Conservation (phyloP, 1,284 basidiomycete species). For the Apiotrichum montevideense region DNA sequence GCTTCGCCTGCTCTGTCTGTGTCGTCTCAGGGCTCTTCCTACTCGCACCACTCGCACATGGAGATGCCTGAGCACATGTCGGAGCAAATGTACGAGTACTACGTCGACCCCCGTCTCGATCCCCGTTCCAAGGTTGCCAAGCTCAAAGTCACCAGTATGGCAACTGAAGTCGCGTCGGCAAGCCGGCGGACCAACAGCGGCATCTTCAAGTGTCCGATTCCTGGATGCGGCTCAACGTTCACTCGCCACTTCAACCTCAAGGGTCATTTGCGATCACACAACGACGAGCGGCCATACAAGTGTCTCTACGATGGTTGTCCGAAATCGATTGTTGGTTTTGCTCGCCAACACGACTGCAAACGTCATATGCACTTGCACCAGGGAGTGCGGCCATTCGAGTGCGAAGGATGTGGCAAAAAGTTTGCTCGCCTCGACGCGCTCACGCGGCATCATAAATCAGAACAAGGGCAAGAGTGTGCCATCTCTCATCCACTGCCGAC, state of each 20-base stretch:
- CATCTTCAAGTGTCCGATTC: conserved; percentile 81
- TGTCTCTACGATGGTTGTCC: conserved; percentile 89
- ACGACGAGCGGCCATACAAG: conserved; percentile 87
- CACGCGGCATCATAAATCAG: conserved; percentile 55
- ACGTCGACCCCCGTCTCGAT: background rate
- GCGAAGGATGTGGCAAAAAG: conserved; percentile 86
- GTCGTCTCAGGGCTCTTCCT: conserved; percentile 39
- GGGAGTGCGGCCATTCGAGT: conserved; percentile 76
- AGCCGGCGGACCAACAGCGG: conserved; percentile 84
- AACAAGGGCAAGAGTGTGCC: conserved; percentile 47
- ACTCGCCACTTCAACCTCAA: conserved; percentile 58
- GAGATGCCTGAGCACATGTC: conserved; percentile 33
- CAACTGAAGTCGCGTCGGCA: conserved; percentile 87
- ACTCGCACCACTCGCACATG: conserved; percentile 34
- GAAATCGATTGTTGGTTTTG: conserved; percentile 66
- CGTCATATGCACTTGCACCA: conserved; percentile 82
- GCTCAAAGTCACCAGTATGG: conserved; percentile 86
- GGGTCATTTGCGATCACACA: conserved; percentile 94
- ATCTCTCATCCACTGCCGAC: conserved; percentile 42
- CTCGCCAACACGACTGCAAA: conserved; percentile 94
- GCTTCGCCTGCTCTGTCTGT: conserved; percentile 40
- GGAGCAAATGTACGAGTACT: background rate
- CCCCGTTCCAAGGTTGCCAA: conserved; percentile 61
- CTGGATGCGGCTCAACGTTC: conserved; percentile 91
- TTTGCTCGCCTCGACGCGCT: conserved; percentile 90